Conservation (phyloP, 768 basidiomycete species). For the Podaxis carcinomalis region DNA sequence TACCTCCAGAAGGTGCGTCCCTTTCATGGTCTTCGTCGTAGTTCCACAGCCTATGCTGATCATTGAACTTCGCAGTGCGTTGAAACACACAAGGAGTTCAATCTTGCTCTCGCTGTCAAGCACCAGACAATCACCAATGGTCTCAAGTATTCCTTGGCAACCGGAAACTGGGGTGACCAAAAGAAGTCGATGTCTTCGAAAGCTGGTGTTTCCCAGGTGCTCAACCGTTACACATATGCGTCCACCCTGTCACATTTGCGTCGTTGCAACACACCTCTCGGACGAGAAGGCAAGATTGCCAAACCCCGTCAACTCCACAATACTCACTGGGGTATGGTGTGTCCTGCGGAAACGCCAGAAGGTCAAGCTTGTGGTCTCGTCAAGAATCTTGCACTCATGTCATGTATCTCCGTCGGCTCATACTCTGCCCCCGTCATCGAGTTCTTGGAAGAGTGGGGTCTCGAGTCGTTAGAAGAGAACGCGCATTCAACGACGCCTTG, state of each 20-base stretch:
- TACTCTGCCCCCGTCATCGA: conserved; percentile 95
- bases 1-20: conserved; percentile 86
- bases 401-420: conserved; percentile 97
- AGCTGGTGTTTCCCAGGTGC: conserved; percentile 97
- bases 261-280: conserved; percentile 96
- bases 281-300: conserved; percentile 97
- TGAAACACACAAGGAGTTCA: conserved; percentile 94
- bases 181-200: conserved; percentile 98
- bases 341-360: conserved; percentile 98
- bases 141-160: conserved; percentile 94
- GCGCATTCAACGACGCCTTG: conserved; percentile 77
- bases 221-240: conserved; percentile 98
- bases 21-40: conserved; percentile 4
- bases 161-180: conserved; percentile 99
- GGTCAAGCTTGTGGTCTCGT: conserved; percentile 99
- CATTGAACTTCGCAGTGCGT: conserved; percentile 65
- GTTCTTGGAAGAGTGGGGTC: conserved; percentile 97
- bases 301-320: conserved; percentile 99
- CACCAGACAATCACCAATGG: conserved; percentile 98
- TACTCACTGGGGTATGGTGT: conserved; percentile 99
- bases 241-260: conserved; percentile 97
- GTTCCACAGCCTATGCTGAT: not conserved
- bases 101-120: conserved; percentile 87
- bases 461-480: conserved; percentile 93
- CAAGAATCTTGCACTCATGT: conserved; percentile 96